phyloP scores from a whole-genome alignment of 1,284 basidiomycete genomes.

The Pholiota adiposa region DNA sequence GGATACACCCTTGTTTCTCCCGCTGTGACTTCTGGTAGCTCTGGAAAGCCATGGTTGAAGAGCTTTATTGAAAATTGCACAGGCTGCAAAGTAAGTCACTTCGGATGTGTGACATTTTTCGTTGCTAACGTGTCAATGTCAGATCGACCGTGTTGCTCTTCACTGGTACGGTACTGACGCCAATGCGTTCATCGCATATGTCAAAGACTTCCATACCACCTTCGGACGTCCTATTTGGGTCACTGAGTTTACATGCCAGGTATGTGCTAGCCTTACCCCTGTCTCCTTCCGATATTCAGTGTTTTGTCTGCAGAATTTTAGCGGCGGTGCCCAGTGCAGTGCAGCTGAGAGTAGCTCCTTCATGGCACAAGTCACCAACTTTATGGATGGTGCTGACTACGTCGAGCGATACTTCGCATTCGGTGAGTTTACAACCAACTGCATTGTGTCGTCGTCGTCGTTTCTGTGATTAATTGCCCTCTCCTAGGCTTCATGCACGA shows the following conservation, averaged over 20 bases:
- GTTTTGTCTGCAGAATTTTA: conserved; percentile 57
- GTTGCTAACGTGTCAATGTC: conserved; percentile 9
- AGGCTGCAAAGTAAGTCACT: conserved; percentile 54
- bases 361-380: conserved; percentile 58
- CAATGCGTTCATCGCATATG: conserved; percentile 53
- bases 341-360: conserved; percentile 56
- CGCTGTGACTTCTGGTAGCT: conserved; percentile 64
- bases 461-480: conserved; percentile 1
- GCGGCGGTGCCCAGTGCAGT: conserved; percentile 57
- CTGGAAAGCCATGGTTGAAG: conserved; percentile 61
- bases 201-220: conserved; percentile 52
- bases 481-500: conserved; percentile 63
- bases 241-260: conserved; percentile 75
- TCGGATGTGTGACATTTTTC: conserved; percentile 5
- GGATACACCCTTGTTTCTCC: conserved; percentile 71
- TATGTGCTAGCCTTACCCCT: conserved; percentile 25
- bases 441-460: neutral
- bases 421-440: conserved; percentile 47
- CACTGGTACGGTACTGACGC: conserved; percentile 68
- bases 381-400: conserved; percentile 57
- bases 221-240: conserved; percentile 60
- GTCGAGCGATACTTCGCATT: conserved; percentile 71
- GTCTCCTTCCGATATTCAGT: conserved; percentile 1
- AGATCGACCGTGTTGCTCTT: conserved; percentile 56
- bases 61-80: conserved; percentile 58